These are phyloP conservation scores for Mayamaea pseudoterrestris DNA, from an alignment of 108 stramenopile species.

Conservation along the genomic window DNA sequence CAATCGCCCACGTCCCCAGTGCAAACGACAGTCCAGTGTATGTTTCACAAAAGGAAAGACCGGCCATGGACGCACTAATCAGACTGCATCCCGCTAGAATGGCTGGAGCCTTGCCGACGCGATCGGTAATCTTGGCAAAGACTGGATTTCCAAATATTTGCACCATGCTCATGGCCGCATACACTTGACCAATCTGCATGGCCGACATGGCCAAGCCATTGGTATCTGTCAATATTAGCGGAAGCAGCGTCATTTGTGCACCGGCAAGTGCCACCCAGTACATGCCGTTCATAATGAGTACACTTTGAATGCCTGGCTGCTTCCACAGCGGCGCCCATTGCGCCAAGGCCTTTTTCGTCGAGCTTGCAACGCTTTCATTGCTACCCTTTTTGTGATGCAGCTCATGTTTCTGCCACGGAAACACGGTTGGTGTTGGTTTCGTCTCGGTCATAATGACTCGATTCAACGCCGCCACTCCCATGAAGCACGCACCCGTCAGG, in stretches of 20 bases:
- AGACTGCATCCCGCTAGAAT: slow-evolving; percentile 62
- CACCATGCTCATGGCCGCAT: slow-evolving; percentile 71
- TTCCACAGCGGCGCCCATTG: slow-evolving; percentile 60
- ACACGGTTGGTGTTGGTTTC: slow-evolving; percentile 14
- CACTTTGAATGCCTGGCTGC: slow-evolving; percentile 37
- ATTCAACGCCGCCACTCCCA: slow-evolving; percentile 48
- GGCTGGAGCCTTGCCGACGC: slow-evolving; percentile 51
- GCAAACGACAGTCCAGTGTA: slow-evolving; percentile 32
- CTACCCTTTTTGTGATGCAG: no score
- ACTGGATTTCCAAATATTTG: slow-evolving; percentile 71
- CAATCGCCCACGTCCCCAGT: slow-evolving; percentile 57
- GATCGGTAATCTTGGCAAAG: slow-evolving; percentile 50
- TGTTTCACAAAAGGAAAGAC: slow-evolving; percentile 28
- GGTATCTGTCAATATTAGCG: slow-evolving; percentile 61
- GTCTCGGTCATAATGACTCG: slow-evolving; percentile 51
- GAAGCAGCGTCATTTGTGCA: slow-evolving; percentile 76
- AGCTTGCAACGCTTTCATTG: slow-evolving; percentile 2
- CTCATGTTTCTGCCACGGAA: slow-evolving; percentile 38
- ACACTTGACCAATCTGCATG: slow-evolving; percentile 58
- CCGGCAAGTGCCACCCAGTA: slow-evolving; percentile 78
- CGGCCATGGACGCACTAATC: slow-evolving; percentile 47
- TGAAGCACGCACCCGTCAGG: slow-evolving; percentile 48
- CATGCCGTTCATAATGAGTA: slow-evolving; percentile 72
- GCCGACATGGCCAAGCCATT: slow-evolving; percentile 55
- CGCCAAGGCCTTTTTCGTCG: slow-evolving; percentile 30